Base-by-base conservation (phyloP, 2,329 filamentous ascomycete species). In the Alternaria sp. region DNA sequence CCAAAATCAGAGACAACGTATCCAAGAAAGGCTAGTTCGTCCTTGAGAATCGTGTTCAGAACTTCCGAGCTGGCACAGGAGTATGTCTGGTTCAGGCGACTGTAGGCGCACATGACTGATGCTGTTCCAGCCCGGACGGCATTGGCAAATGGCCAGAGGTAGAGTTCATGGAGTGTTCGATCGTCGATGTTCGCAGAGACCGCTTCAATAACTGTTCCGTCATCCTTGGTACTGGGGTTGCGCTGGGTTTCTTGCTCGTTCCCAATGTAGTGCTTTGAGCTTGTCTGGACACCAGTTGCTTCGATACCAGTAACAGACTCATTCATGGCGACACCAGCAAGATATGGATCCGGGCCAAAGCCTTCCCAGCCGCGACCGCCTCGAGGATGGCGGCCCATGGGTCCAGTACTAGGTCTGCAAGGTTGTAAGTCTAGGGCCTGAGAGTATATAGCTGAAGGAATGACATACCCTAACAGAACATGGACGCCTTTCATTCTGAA, bases 61-160 rank as follows among this genome's bases (percentile, higher is more conserved):
- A 80, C 68, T 69, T 85, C 75, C 10, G 61, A 69, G 49, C 79
- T 80, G 30, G 79, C 68, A 55, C 78, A 80, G 6, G 66, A 70
- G n/a, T 55, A 60, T 6, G 5, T 47, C 3, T 18, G 12, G 9
- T 83, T 72, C 53, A 83, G 0, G 75, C 80, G 66, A 6, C 49
- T n/a, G 51, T 55, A 60, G 6, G 21, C 15, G 5, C 58, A 91
- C 89, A 91, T 91, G 43, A 90, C 78, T 0, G 85, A 86, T 0
- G 82, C 85, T 0, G 84, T 85, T 0, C 88, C 88, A 5, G 88
- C 87, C 11, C 78, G 81, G 4, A 91, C 78, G 0, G 87, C 85
- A 61, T 91, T 87, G 64, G 87, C 84, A 63, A 91, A 92, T 0
- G 89, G 89, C 85, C 88, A 91, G 1, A 89, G 21, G 30, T 60